Evolutionary conservation across 306 rosid genomes (phyloP).

Genomic region (Fagus crenata): DNA sequence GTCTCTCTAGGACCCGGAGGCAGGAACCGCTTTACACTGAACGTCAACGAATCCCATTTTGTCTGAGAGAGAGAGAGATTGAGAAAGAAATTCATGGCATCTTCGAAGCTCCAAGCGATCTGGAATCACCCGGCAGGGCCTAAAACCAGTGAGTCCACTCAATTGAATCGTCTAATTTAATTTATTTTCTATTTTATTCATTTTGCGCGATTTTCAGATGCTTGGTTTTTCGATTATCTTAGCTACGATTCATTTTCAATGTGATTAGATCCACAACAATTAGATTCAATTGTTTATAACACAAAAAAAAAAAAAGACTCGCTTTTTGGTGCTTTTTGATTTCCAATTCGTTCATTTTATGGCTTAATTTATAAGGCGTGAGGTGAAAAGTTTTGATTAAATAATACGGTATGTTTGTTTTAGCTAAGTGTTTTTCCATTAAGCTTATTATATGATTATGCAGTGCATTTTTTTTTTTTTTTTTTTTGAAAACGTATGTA

Average conservation of each 20-base stretch:
- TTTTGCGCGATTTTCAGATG: neutral
- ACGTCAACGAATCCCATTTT: too few species aligned
- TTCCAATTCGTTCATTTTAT: too few species aligned
- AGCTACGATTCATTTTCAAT: neutral
- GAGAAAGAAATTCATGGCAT: conserved; percentile 54
- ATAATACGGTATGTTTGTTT: too few species aligned
- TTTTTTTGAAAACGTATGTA: too few species aligned
- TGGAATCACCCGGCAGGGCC: conserved; percentile 99
- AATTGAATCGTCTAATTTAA: too few species aligned
- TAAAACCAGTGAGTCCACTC: conserved; percentile 76
- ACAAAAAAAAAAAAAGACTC: neutral
- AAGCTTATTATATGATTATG: too few species aligned
- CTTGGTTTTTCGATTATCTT: neutral
- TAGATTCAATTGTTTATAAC: neutral
- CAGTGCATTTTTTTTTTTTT: too few species aligned
- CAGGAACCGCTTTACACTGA: too few species aligned
- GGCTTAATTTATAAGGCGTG: too few species aligned
- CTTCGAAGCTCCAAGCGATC: conserved; percentile 86
- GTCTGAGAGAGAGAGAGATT: neutral
- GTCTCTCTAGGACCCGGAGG: neutral
- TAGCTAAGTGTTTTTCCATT: too few species aligned
- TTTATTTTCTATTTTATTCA: neutral
- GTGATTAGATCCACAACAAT: neutral
- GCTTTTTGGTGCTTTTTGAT: too few species aligned
- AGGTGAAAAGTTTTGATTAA: too few species aligned